These are phyloP conservation scores for Friedmanniomyces simplex DNA, from an alignment of 495 filamentous ascomycete genomes.

Conservation along the genomic window DNA sequence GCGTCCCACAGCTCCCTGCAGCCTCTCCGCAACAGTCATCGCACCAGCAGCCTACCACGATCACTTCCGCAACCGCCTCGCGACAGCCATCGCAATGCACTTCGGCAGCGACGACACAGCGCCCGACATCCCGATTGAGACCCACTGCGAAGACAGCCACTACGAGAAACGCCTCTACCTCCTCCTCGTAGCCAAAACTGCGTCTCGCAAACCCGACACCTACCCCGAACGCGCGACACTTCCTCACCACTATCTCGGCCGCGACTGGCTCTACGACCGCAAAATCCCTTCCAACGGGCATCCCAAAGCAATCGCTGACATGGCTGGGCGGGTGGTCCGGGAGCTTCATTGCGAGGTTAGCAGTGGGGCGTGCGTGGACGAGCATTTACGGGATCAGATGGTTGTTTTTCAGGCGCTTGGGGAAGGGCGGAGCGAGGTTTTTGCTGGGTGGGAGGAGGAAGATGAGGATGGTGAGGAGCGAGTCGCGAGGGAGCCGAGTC, in stretches of 20 bases:
- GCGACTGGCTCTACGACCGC: constrained; percentile 50
- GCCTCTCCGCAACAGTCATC: constrained; percentile 47
- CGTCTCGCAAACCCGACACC: no score
- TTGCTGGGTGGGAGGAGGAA: constrained; percentile 13
- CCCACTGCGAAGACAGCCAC: constrained; percentile 48
- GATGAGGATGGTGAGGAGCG: constrained; percentile 3
- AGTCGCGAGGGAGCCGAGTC: constrained; percentile 14
- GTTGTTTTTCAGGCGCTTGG: constrained; percentile 73
- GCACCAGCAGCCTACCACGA: constrained; percentile 34
- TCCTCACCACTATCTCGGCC: constrained; percentile 41
- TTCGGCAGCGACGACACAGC: background rate
- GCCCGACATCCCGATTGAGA: constrained; percentile 23
- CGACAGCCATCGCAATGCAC: background rate
- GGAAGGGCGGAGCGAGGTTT: constrained; percentile 38
- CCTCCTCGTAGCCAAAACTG: constrained; percentile 50
- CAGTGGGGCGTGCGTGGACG: constrained; percentile 51
- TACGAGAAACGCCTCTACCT: constrained; percentile 56
- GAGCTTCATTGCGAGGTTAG: constrained; percentile 49
- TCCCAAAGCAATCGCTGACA: constrained; percentile 4
- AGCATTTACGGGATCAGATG: constrained; percentile 67
- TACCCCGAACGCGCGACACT: no score
- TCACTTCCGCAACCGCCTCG: constrained; percentile 6
- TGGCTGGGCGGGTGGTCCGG: constrained; percentile 43
- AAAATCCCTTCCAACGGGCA: constrained; percentile 22
- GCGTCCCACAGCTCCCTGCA: constrained; percentile 10